Conservation (phyloP, 83 land plant species). For the Thuja plicata region DNA sequence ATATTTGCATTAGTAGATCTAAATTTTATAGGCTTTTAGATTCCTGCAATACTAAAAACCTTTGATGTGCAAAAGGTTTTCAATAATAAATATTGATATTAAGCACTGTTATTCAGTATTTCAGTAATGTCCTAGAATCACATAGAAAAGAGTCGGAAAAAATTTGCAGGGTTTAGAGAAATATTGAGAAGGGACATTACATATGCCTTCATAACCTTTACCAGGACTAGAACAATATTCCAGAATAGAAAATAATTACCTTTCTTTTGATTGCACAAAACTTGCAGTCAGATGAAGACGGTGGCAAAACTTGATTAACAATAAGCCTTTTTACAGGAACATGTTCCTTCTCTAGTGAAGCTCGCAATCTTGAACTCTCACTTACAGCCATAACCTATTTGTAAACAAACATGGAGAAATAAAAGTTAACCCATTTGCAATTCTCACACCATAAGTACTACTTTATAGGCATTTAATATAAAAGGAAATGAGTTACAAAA, state of each 20-base stretch:
- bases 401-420: neutral
- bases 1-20: too few relatives aligned
- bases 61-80: too few relatives aligned
- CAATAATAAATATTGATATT: too few relatives aligned
- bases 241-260: conserved; percentile 38
- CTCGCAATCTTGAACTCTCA: conserved; percentile 81
- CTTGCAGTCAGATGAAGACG: conserved; percentile 90
- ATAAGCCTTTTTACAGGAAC: conserved; percentile 90
- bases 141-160: too few relatives aligned
- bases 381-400: conserved; percentile 88
- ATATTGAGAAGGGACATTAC: too few relatives aligned
- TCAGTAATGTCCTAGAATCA: too few relatives aligned
- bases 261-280: conserved; percentile 92
- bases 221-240: neutral
- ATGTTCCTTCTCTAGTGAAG: conserved; percentile 78
- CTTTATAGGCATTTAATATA: neutral
- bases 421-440: neutral
- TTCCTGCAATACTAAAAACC: too few relatives aligned
- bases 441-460: neutral
- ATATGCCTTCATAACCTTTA: neutral
- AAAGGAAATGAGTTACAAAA: neutral
- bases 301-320: conserved; percentile 88
- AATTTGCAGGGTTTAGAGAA: too few relatives aligned
- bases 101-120: too few relatives aligned
- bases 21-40: too few relatives aligned